phyloP scores from a whole-genome alignment of 2,329 filamentous ascomycete species.

The Periconia digitata region DNA sequence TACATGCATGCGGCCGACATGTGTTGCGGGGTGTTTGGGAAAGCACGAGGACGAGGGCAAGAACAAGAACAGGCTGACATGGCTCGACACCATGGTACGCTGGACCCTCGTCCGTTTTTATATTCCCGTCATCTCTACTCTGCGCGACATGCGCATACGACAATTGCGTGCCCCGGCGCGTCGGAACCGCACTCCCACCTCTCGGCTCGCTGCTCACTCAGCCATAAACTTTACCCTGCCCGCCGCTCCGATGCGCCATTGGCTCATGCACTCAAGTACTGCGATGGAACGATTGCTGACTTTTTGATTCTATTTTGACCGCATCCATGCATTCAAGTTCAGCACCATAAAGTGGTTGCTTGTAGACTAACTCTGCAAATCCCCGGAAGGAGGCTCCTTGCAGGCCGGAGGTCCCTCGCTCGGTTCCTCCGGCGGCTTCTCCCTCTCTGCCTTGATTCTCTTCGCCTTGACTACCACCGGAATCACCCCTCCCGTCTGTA shows the following conservation, averaged over 20 bases:
- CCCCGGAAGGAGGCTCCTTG: slow-evolving; percentile 1
- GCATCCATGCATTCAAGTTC: not conserved
- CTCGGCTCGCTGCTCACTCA: not conserved
- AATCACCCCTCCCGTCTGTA: slow-evolving; percentile 68
- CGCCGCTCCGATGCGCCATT: not conserved
- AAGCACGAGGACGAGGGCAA: too few relatives aligned
- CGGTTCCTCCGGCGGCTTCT: slow-evolving; percentile 30
- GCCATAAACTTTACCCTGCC: too few relatives aligned
- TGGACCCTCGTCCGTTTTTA: not conserved
- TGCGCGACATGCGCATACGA: not conserved
- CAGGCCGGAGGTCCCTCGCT: slow-evolving; percentile 36
- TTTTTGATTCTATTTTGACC: not conserved
- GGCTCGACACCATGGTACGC: too few relatives aligned
- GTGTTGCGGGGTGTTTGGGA: too few relatives aligned
- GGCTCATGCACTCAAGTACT: not conserved
- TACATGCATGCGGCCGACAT: too few relatives aligned
- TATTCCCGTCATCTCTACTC: not conserved
- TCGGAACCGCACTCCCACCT: not conserved
- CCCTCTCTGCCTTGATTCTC: slow-evolving; percentile 40
- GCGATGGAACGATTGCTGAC: not conserved
- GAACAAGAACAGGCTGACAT: too few relatives aligned
- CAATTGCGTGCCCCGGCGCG: not conserved
- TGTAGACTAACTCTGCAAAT: not conserved
- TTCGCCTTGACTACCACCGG: slow-evolving; percentile 66
- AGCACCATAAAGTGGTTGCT: not conserved